Conservation (phyloP, 1,284 basidiomycete species). For the Ceratobasidium sp. region DNA sequence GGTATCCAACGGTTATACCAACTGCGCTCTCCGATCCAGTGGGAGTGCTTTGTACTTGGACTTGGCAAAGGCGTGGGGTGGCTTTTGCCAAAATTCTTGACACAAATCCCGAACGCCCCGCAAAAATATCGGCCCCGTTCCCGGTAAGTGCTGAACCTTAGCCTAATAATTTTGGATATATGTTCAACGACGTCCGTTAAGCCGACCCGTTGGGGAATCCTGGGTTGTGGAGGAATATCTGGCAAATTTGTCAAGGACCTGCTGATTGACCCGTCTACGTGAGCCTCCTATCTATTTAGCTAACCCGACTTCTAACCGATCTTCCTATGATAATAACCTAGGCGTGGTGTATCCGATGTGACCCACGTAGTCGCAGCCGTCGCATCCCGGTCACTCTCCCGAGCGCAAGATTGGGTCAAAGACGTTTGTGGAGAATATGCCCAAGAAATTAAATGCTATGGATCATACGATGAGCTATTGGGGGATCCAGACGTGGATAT, state of each 20-base stretch:
- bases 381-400: slow-evolving; percentile 79
- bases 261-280: neutral
- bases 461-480: slow-evolving; percentile 83
- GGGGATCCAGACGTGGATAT: slow-evolving; percentile 80
- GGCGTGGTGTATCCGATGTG: slow-evolving; percentile 77
- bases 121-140: too few relatives aligned
- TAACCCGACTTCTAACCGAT: too few relatives aligned
- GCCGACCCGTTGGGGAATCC: slow-evolving; percentile 49
- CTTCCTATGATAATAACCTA: neutral
- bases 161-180: too few relatives aligned
- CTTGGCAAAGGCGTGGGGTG: too few relatives aligned
- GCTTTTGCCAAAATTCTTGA: too few relatives aligned
- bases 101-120: too few relatives aligned
- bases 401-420: slow-evolving; percentile 64
- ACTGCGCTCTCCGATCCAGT: too few relatives aligned
- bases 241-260: slow-evolving; percentile 46
- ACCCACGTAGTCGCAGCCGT: slow-evolving; percentile 83
- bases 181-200: too few relatives aligned
- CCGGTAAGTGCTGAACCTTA: too few relatives aligned
- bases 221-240: slow-evolving; percentile 48
- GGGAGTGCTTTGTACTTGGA: too few relatives aligned
- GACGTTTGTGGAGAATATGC: neutral
- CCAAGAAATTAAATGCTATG: slow-evolving; percentile 74
- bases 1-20: too few relatives aligned
- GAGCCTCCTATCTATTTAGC: too few relatives aligned